These are phyloP conservation scores for Firmiana major DNA, from an alignment of 345 rosid genomes.

Conservation along the genomic window DNA sequence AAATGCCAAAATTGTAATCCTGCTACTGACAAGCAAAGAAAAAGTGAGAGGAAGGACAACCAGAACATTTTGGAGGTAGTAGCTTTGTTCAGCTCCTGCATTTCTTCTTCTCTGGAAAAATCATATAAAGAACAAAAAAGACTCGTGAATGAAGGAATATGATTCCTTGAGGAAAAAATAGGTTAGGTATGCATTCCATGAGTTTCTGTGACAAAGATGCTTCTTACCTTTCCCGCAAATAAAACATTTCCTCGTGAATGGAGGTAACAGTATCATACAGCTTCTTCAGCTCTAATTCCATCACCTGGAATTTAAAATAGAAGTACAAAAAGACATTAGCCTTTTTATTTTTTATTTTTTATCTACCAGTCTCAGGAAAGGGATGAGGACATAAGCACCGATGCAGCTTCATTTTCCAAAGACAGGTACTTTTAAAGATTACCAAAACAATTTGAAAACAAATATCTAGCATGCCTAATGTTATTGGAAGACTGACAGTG, in stretches of 20 bases:
- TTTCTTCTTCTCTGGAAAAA: constrained; percentile 74
- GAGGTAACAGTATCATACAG: constrained; percentile 55
- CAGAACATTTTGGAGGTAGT: constrained; percentile 78
- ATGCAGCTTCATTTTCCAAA: not conserved
- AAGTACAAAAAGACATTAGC: not conserved
- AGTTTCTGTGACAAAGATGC: not conserved
- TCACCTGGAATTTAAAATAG: constrained; percentile 43
- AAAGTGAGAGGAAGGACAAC: constrained; percentile 69
- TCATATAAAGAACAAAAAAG: not conserved
- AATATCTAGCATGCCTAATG: not conserved
- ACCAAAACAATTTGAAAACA: not conserved
- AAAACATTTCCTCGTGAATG: constrained; percentile 80
- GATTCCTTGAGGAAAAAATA: not conserved
- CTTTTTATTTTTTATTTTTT: not conserved
- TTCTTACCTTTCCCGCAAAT: constrained; percentile 78
- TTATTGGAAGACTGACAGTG: not conserved
- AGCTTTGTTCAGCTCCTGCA: constrained; percentile 69
- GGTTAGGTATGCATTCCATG: not conserved
- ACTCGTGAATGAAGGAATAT: not conserved
- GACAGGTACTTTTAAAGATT: not conserved
- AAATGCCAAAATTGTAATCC: constrained; percentile 85
- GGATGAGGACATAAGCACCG: not conserved
- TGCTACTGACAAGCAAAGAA: constrained; percentile 79
- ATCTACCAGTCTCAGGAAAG: not conserved
- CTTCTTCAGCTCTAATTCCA: constrained; percentile 83